Conservation (phyloP, 176 grass and related monocot species). For the Dendrocalamus sinicus region DNA sequence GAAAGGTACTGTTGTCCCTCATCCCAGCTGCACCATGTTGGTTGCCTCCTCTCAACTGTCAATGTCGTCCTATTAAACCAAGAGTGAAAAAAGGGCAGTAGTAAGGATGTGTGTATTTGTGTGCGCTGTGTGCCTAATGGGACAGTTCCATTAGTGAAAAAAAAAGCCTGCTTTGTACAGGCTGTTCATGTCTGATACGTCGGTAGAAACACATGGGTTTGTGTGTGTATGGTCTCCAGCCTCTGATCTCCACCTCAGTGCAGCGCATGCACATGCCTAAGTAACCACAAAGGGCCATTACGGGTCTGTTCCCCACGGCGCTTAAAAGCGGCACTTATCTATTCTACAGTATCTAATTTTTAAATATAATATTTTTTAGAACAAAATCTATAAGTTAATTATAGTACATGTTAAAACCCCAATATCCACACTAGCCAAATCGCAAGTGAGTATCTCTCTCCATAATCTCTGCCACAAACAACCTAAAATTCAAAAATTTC, state of each 20-base stretch:
- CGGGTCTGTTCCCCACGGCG: neutral
- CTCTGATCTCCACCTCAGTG: neutral
- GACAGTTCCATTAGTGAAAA: conserved; percentile 35
- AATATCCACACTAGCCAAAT: too few relatives aligned
- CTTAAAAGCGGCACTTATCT: too few relatives aligned
- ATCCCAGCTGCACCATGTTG: conserved; percentile 2
- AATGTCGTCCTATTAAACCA: conserved; percentile 27
- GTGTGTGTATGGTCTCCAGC: neutral
- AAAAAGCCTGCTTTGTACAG: conserved; percentile 37
- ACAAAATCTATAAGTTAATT: too few relatives aligned
- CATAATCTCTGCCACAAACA: too few relatives aligned
- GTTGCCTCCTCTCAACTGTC: conserved; percentile 38
- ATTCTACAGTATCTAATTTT: too few relatives aligned
- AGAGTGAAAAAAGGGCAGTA: neutral
- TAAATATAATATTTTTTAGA: too few relatives aligned
- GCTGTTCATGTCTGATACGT: conserved; percentile 1
- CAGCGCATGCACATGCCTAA: neutral
- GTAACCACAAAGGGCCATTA: neutral
- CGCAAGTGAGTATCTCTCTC: too few relatives aligned
- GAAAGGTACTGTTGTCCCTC: conserved; percentile 43
- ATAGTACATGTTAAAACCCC: too few relatives aligned
- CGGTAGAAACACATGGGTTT: conserved; percentile 34
- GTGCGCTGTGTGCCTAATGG: conserved; percentile 1
- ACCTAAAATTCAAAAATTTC: too few relatives aligned
- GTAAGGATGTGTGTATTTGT: neutral